A percentile compares a stretch with the other conserved stretches of the same genome.
phyloP scores from a whole-genome alignment of 2,329 filamentous ascomycete genomes.

The Stagonosporopsis chrysanthemi region DNA sequence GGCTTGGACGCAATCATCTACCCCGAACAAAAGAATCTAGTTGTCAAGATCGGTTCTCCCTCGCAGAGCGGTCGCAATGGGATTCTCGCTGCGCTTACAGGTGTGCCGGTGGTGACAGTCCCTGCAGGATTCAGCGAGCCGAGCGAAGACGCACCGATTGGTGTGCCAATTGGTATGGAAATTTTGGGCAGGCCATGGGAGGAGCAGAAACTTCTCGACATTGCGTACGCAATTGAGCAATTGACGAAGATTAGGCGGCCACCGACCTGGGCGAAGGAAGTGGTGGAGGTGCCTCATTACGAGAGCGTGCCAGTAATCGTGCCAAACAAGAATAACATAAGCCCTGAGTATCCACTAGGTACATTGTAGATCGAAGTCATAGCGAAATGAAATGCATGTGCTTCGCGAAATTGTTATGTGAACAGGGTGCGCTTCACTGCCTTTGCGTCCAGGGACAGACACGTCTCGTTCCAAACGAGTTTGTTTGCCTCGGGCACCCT shows the following conservation, averaged over 20 bases:
- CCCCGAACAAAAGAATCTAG: constrained; percentile 70
- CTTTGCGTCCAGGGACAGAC: constrained; percentile 6
- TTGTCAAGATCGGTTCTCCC: constrained; percentile 64
- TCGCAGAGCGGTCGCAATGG: constrained; percentile 68
- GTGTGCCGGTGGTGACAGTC: constrained; percentile 61
- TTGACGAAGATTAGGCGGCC: constrained; percentile 56
- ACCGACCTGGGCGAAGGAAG: constrained; percentile 56
- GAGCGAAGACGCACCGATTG: constrained; percentile 59
- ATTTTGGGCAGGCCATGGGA: constrained; percentile 65
- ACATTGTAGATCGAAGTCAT: constrained; percentile 33
- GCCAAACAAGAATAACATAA: constrained; percentile 55
- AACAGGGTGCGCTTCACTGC: background rate
- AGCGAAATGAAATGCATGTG: background rate
- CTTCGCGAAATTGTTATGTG: background rate
- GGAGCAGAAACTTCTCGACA: constrained; percentile 62
- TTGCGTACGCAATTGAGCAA: constrained; percentile 61
- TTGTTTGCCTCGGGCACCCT: background rate
- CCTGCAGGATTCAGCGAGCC: constrained; percentile 62
- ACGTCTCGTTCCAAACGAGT: background rate
- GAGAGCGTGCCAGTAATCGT: constrained; percentile 54
- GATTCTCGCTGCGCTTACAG: constrained; percentile 63
- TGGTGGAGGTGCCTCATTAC: constrained; percentile 52
- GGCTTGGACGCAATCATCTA: constrained; percentile 67
- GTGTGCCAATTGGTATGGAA: constrained; percentile 71
- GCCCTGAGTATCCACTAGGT: constrained; percentile 59